A percentile compares a stretch with the other conserved stretches of the same genome.
Evolutionary conservation across 2,329 filamentous ascomycete species (phyloP).

Genomic region (Fusarium pseudoanthophilum): DNA sequence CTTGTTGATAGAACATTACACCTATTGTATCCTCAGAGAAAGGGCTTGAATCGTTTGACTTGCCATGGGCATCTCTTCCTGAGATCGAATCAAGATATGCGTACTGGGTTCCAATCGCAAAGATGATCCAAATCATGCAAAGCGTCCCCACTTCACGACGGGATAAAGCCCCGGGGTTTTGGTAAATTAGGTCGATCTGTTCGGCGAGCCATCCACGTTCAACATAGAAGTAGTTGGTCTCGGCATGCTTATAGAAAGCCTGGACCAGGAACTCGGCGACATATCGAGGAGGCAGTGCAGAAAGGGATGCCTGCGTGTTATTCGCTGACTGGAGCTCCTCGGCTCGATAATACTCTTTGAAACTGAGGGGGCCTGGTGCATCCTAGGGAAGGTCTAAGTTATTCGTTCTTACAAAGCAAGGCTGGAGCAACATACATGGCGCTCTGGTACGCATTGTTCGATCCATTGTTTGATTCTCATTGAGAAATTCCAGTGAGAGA

Average conservation of each 20-base stretch:
- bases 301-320: conserved; percentile 52
- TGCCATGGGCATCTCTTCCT: conserved; percentile 33
- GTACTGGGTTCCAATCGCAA: conserved; percentile 63
- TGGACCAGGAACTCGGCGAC: conserved; percentile 59
- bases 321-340: conserved; percentile 57
- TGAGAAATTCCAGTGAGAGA: conserved; percentile 65
- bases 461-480: conserved; percentile 62
- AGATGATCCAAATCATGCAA: conserved; percentile 58
- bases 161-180: conserved; percentile 50
- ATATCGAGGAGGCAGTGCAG: conserved; percentile 58
- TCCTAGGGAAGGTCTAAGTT: conserved; percentile 32
- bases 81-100: conserved; percentile 56
- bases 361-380: conserved; percentile 44
- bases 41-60: conserved; percentile 37
- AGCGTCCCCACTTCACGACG: conserved; percentile 56
- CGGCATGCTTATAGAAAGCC: conserved; percentile 60
- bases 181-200: conserved; percentile 56
- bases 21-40: conserved; percentile 64
- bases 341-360: conserved; percentile 57
- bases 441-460: conserved; percentile 52
- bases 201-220: conserved; percentile 56
- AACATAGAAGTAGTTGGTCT: conserved; percentile 61
- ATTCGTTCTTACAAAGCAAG: neutral
- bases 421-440: conserved; percentile 42
- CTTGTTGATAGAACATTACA: conserved; percentile 66